These are phyloP conservation scores for Dothideomycetes sp. DNA, from an alignment of 2,329 filamentous ascomycete species.

Conservation along the genomic window DNA sequence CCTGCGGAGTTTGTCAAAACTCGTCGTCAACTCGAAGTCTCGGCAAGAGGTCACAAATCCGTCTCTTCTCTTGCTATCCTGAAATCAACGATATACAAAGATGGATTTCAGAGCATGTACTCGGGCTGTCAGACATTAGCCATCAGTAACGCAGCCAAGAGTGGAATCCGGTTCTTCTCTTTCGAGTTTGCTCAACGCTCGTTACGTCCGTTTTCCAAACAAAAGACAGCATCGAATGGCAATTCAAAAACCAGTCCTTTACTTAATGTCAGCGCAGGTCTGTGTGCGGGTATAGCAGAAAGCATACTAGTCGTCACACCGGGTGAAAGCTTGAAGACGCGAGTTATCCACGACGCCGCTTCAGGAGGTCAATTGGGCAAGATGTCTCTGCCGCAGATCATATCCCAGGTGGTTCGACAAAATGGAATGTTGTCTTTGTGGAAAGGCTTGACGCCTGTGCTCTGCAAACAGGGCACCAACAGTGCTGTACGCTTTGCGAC, in stretches of 20 bases:
- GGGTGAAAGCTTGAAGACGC: slow-evolving; percentile 23
- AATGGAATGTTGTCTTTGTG: slow-evolving; percentile 17
- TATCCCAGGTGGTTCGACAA: slow-evolving; percentile 8
- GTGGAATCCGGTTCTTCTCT: slow-evolving; percentile 21
- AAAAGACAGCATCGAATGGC: slow-evolving; percentile 16
- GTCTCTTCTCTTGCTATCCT: slow-evolving; percentile 10
- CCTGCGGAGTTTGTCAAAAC: slow-evolving; percentile 15
- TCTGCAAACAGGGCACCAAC: slow-evolving; percentile 21
- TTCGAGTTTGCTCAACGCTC: slow-evolving; percentile 17
- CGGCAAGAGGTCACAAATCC: background rate
- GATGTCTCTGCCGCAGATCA: slow-evolving; percentile 6
- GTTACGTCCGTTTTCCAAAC: slow-evolving; percentile 11
- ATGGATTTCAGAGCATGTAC: slow-evolving; percentile 8
- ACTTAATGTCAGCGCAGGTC: slow-evolving; percentile 20
- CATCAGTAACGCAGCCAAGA: slow-evolving; percentile 11
- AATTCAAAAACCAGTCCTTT: too few species aligned
- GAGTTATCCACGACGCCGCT: slow-evolving; percentile 21
- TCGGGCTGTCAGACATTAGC: slow-evolving; percentile 9
- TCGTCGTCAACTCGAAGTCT: slow-evolving; percentile 12
- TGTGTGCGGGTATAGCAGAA: slow-evolving; percentile 20
- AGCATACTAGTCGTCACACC: slow-evolving; percentile 22
- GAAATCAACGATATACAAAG: slow-evolving; percentile 2
- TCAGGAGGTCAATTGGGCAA: slow-evolving; percentile 9
- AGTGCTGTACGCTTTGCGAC: slow-evolving; percentile 20
- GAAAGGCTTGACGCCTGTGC: slow-evolving; percentile 18